Evolutionary conservation across 106 monocot genomes (phyloP), one percentile per base, ranked within the genome.

Genomic region (Allium sativum): DNA sequence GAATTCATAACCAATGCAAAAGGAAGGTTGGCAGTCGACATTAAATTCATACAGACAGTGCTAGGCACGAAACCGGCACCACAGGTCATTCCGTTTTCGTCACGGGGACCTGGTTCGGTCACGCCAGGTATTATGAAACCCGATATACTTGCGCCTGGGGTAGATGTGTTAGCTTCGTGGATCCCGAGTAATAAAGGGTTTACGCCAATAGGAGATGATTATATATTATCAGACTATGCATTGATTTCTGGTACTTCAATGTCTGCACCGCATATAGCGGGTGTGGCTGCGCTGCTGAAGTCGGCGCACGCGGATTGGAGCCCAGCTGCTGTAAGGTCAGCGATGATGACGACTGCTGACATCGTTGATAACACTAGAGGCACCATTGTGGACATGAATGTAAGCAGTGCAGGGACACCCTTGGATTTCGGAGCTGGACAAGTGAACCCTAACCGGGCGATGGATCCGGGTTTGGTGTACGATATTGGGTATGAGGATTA

Each of bases 211-310:
- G 64, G 72, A 1, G 65, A 21, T 7, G 87, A 92, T 44, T 10
- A 64, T 16, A 65, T 86, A 42, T 45, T 47, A 0, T 80, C 83
- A 2, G 83, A 77, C 53, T 83, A 83, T 68, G 87, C 83, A 61
- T 55, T 92, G 11, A 18, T 81, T 43, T 92, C 92, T 1, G 92
- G 92, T n/a, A 92, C 92, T 2, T 92, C 92, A 12, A 87, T 87
- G 92, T 72, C 92, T 15, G 86, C 87, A 70, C 92, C 92, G 7
- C 92, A 83, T 44, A 83, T 84, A 3, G 65, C 83, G 7, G 92
- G 81, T 9, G 48, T 65, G 8, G 81, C 78, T 0, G 78, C 70
- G 9, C 73, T 76, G 21, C 76, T 92, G 54, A 75, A 66, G 53
- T 73, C 77, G 31, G 40, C 66, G 0, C 54, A 92, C 62, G 81